These are phyloP conservation scores for Salvia splendens DNA, from an alignment of 257 asterid species.

Conservation along the genomic window DNA sequence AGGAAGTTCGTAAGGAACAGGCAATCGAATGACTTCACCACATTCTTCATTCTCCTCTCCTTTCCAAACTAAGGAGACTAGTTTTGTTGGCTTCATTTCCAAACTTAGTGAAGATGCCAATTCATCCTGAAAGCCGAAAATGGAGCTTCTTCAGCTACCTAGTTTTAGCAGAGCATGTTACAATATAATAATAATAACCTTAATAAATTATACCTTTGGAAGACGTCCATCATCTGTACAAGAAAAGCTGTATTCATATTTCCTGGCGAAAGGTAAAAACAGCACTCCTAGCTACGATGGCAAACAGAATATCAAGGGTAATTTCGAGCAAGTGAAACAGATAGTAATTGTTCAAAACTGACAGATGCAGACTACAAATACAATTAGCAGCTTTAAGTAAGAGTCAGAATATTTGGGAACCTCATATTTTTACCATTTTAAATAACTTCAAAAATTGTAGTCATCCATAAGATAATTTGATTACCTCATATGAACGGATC, in stretches of 20 bases:
- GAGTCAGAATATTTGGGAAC: background rate
- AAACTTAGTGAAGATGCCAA: constrained; percentile 28
- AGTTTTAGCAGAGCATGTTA: background rate
- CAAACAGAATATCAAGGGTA: constrained; percentile 19
- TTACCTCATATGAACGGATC: constrained; percentile 97
- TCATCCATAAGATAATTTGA: background rate
- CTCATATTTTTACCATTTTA: background rate
- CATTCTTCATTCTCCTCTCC: constrained; percentile 43
- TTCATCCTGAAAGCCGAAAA: constrained; percentile 39
- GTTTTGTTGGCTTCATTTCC: constrained; percentile 50
- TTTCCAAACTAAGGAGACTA: constrained; percentile 72
- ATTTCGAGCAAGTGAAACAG: constrained; percentile 15
- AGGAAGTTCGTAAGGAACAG: constrained; percentile 91
- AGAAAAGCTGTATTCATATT: constrained; percentile 55
- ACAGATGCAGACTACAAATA: background rate
- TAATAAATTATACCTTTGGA: constrained; percentile 37
- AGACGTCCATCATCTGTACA: constrained; percentile 56
- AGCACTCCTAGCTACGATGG: constrained; percentile 78
- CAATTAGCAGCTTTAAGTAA: background rate
- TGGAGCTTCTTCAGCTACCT: constrained; percentile 12
- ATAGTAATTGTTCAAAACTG: constrained; percentile 4
- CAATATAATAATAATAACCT: background rate
- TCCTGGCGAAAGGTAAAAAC: constrained; percentile 63
- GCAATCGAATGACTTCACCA: constrained; percentile 59
- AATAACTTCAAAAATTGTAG: constrained; percentile 4